These are phyloP conservation scores for Leishmania tropica DNA, from an alignment of 208 protist species.

Conservation along the genomic window DNA sequence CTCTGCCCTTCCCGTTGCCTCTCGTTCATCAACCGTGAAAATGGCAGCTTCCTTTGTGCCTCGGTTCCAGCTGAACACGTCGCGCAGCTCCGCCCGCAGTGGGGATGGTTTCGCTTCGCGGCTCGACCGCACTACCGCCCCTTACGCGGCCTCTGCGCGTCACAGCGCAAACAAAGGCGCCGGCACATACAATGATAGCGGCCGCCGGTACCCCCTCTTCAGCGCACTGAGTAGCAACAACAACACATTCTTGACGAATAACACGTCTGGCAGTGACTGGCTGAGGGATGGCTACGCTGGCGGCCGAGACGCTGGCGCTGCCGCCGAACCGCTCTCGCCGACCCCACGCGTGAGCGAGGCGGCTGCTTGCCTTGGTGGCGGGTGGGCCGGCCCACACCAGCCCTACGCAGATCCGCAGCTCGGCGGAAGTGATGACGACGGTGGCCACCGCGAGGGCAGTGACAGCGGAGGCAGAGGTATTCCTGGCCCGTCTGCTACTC, in stretches of 20 bases:
- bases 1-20: neutral
- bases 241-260: conserved; percentile 30
- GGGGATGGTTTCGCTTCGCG: neutral
- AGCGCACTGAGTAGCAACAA: conserved; percentile 18
- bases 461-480: conserved; percentile 9
- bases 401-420: conserved; percentile 3
- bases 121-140: conserved; percentile 20
- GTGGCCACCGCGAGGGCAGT: neutral
- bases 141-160: neutral
- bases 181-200: neutral
- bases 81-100: conserved; percentile 6
- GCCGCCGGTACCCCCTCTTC: neutral
- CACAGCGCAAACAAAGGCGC: neutral
- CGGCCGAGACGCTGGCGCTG: neutral
- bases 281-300: conserved; percentile 2
- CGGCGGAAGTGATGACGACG: neutral
- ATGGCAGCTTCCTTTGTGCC: conserved; percentile 24
- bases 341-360: conserved; percentile 9
- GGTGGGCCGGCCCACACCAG: neutral
- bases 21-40: neutral
- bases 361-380: neutral
- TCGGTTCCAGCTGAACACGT: conserved; percentile 19
- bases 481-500: conserved; percentile 17
- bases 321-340: conserved; percentile 19
- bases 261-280: conserved; percentile 25